phyloP scores from a whole-genome alignment of 179 eudicot species.

The Actinidia arguta region DNA sequence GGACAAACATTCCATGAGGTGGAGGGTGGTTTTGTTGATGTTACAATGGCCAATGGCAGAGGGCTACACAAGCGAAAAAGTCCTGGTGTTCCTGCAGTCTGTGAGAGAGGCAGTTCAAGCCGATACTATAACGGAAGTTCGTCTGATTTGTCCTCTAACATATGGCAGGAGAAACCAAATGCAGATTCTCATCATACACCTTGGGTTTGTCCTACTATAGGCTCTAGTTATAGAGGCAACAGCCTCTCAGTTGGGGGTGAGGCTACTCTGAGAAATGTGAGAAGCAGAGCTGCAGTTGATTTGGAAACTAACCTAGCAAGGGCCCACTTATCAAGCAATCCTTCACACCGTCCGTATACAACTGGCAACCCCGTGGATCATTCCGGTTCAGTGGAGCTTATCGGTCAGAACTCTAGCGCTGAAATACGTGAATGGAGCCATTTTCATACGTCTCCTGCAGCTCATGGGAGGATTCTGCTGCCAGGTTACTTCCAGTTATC shows the following conservation, averaged over 20 bases:
- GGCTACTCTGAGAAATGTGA: constrained; percentile 70
- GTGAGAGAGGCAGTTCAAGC: constrained; percentile 66
- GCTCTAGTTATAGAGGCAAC: constrained; percentile 47
- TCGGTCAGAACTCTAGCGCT: constrained; percentile 49
- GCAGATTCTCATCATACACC: constrained; percentile 52
- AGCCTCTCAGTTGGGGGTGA: constrained; percentile 63
- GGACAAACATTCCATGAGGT: constrained; percentile 38
- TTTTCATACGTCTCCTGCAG: constrained; percentile 41
- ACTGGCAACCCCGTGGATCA: constrained; percentile 50
- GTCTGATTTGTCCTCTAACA: constrained; percentile 53
- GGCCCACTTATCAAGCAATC: constrained; percentile 47
- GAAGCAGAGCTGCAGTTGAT: constrained; percentile 73
- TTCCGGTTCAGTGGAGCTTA: constrained; percentile 45
- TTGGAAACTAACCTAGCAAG: constrained; percentile 53
- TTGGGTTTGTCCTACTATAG: constrained; percentile 49
- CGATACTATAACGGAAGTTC: constrained; percentile 69
- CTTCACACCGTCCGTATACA: constrained; percentile 46
- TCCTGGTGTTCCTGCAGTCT: constrained; percentile 61
- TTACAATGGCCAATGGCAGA: constrained; percentile 49
- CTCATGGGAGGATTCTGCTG: constrained; percentile 52
- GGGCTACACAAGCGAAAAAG: constrained; percentile 78
- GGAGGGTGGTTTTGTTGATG: constrained; percentile 62
- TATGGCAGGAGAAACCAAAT: constrained; percentile 63
- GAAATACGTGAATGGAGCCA: constrained; percentile 65
- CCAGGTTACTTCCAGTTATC: constrained; percentile 38